Evolutionary conservation across 345 rosid genomes (phyloP).

Genomic region (Jatropha curcas): DNA sequence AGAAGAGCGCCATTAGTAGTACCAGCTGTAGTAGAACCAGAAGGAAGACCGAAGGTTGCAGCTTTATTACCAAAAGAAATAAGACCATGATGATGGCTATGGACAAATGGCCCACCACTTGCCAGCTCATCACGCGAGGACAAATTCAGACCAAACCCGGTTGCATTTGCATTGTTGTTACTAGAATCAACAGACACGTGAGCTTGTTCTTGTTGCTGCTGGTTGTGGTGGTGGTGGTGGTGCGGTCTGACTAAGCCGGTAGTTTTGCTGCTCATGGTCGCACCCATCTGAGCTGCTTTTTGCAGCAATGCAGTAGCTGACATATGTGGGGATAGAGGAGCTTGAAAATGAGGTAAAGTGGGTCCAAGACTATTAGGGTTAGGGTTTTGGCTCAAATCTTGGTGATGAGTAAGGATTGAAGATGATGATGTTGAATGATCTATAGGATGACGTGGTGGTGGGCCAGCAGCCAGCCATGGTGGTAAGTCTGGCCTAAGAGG

Average conservation of each 20-base stretch:
- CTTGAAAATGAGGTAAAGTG: slow-evolving; percentile 32
- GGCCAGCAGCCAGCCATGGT: slow-evolving; percentile 54
- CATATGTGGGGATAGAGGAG: slow-evolving; percentile 49
- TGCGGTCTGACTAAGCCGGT: slow-evolving; percentile 33
- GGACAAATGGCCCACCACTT: slow-evolving; percentile 21
- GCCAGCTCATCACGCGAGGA: slow-evolving; percentile 46
- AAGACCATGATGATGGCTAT: slow-evolving; percentile 7
- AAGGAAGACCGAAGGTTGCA: too few species aligned
- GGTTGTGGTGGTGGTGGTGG: slow-evolving; percentile 34
- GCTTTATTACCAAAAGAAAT: slow-evolving; percentile 37
- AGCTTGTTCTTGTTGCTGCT: slow-evolving; percentile 33
- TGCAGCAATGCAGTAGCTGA: slow-evolving; percentile 93
- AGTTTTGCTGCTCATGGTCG: slow-evolving; percentile 43
- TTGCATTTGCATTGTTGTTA: slow-evolving; percentile 5
- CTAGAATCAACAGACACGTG: slow-evolving; percentile 36
- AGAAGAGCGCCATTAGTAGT: slow-evolving; percentile 29
- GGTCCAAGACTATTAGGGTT: slow-evolving; percentile 50
- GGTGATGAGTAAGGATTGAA: slow-evolving; percentile 18
- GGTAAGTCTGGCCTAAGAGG: slow-evolving; percentile 37
- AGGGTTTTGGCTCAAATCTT: slow-evolving; percentile 51
- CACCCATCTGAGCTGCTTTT: slow-evolving; percentile 85
- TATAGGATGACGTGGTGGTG: slow-evolving; percentile 34
- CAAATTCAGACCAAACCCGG: slow-evolving; percentile 46
- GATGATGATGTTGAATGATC: slow-evolving; percentile 22
- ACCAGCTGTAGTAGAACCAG: neutral